Base-by-base conservation (phyloP, 192 early-diverging fungal species). In the Rhizoclosmatium globosum region DNA sequence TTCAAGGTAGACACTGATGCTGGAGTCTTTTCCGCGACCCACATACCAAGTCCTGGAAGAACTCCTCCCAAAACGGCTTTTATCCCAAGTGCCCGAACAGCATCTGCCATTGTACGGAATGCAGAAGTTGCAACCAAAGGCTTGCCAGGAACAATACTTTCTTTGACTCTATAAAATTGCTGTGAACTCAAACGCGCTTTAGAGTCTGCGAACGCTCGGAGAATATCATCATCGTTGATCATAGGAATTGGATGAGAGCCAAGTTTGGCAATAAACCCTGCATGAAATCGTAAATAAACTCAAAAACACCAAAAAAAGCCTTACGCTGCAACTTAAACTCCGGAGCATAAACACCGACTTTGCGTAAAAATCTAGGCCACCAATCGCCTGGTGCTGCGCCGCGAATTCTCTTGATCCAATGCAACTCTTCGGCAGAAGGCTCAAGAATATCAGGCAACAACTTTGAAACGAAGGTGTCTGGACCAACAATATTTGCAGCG, bases 91-190 rank as follows among this genome's bases (percentile, higher is more conserved):
- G n/a, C 62, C n/a, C 43, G 73, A 41, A 74, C 73, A n/a, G 73
- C 73, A 58, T 74, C 73, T 60, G 73, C 31, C 57, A 74, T 46
- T 19, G 73, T 74, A 43, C 45, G 15, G 44, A 74, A 74, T 31
- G 73, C 73, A 15, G 7, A 11, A 43, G 44, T 74, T 64, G 73
- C 73, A 45, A 74, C 73, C 41, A 74, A 43, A 39, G 57, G 73
- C 46, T 74, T 74, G 13, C 73, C 60, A 58, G 73, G 73, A 64
- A 74, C 73, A 45, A 74, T 74, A 45, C 58, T n/a, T 50, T 74
- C 73, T 47, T 74, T 60, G 7, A 74, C 73, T 6, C 44, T 19
- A 38, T 41, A 15, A 64, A 64, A 64, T 43, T 74, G 73, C 41
- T 43, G 19, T 6, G 44, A 11, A 31, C 23, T 64, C 45, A 74